A percentile compares a stretch with the other conserved stretches of the same genome.
Conservation (phyloP, 164 flowering plant species). For the Kalanchoe fedtschenkoi region DNA sequence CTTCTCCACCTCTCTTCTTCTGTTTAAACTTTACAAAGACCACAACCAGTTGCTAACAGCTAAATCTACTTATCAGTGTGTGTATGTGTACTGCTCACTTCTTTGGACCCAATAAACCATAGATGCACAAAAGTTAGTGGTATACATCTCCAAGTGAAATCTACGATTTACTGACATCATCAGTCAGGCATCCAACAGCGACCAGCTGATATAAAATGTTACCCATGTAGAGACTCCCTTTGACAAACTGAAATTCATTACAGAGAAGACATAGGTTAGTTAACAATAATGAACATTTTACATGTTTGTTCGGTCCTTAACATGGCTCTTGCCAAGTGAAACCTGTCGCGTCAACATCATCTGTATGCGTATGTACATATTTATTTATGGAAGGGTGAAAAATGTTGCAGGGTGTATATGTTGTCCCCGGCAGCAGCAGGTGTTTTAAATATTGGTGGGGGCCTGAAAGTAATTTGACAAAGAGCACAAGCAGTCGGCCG, state of each 20-base stretch:
- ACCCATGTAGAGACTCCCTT: not conserved
- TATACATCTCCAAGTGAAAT: not conserved
- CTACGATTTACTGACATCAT: too few relatives aligned
- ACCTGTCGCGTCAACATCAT: not conserved
- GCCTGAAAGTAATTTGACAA: too few relatives aligned
- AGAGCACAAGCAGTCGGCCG: too few relatives aligned
- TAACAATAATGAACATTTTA: not conserved
- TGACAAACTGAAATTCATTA: not conserved
- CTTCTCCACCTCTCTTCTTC: too few relatives aligned
- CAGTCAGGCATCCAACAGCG: not conserved
- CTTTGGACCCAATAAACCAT: not conserved
- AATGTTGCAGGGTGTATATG: not conserved
- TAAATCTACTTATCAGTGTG: not conserved
- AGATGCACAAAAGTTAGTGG: not conserved
- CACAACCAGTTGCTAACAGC: too few relatives aligned
- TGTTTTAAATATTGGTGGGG: too few relatives aligned
- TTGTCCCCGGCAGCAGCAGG: too few relatives aligned
- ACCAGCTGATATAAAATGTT: not conserved
- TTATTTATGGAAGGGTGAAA: not conserved
- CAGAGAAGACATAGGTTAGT: not conserved
- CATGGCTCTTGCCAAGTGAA: not conserved
- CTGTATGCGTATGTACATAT: not conserved
- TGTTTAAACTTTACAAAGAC: too few relatives aligned
- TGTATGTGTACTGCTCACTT: too few relatives aligned
- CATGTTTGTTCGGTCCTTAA: not conserved